Evolutionary conservation across 2,329 filamentous ascomycete genomes (phyloP), one percentile per base, ranked within the genome.

Genomic region (Xylariaceae sp.): DNA sequence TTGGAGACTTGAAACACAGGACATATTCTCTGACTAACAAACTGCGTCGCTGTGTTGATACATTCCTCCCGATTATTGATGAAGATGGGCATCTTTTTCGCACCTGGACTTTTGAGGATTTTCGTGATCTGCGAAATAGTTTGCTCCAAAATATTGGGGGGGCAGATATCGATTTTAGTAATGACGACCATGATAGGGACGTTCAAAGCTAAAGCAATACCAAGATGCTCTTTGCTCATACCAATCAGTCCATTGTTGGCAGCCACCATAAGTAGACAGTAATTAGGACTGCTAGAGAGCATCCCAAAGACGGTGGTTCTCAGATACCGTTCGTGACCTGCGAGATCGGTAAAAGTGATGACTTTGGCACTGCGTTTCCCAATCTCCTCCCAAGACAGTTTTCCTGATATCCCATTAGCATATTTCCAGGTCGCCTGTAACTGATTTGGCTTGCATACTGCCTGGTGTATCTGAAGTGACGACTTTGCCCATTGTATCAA

Each of bases 1-100:
- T 99, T 99, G 61, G 93, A 97, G 11, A 99, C 91, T 66, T 97
- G 92, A 74, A 99, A 99, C 58, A 99, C 88, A 12, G 94, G 94
- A 66, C 93, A 97, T 66, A 99, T 97, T 39, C 94, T 83, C 71
- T 95, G 89, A 63, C 88, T 94, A 62, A 97, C 90, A 65, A 99
- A 97, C 69, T 97, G 94, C 0, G 90, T 93, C 10, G 94, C 93
- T 0, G 94, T 99, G 69, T 94, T 92, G 64, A 99, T 87, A 63
- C 91, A 96, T 60, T 96, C 89, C 67, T 96, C 90, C 53, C 86
- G 86, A 60, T 87, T 88, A 70, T 92, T 94, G 73, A 99, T 92
- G 67, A 97, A 96, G 39, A 97, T 89, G 2, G 94, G 94, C 36
- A 99, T 95, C 73, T 99, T 99, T 38, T 89, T 82, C 3, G 94